Evolutionary conservation across 495 filamentous ascomycete species (phyloP).

Genomic region (Penicillium lividum): DNA sequence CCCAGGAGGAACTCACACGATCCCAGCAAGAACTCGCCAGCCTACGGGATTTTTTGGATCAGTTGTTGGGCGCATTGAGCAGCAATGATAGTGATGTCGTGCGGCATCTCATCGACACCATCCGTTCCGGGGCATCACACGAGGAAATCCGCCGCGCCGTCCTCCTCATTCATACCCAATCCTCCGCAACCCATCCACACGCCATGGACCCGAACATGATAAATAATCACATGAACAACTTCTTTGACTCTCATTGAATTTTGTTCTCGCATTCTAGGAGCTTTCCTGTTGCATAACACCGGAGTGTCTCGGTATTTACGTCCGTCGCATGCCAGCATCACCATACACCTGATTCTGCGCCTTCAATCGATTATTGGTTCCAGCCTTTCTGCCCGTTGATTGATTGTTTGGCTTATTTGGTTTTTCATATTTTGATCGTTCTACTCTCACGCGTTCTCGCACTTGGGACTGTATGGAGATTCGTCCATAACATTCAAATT

Average conservation of each 20-base stretch:
- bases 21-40: conserved; percentile 34
- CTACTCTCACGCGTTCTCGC: background rate
- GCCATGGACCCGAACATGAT: conserved; percentile 14
- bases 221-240: conserved; percentile 16
- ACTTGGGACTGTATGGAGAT: background rate
- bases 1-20: conserved; percentile 30
- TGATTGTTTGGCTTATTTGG: conserved; percentile 1
- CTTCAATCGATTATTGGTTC: background rate
- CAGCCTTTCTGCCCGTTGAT: background rate
- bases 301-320: conserved; percentile 14
- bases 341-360: conserved; percentile 8
- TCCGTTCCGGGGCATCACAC: conserved; percentile 27
- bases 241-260: conserved; percentile 12
- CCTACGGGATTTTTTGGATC: conserved; percentile 31
- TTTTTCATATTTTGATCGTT: background rate
- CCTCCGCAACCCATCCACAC: conserved; percentile 7
- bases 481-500: background rate
- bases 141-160: conserved; percentile 22
- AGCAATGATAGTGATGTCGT: conserved; percentile 19
- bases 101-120: conserved; percentile 28
- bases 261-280: background rate
- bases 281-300: conserved; percentile 14
- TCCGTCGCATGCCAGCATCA: conserved; percentile 9
- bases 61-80: conserved; percentile 32
- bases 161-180: background rate